Base-by-base conservation (phyloP, 2,329 filamentous ascomycete genomes). In the Calonectria crousiana region DNA sequence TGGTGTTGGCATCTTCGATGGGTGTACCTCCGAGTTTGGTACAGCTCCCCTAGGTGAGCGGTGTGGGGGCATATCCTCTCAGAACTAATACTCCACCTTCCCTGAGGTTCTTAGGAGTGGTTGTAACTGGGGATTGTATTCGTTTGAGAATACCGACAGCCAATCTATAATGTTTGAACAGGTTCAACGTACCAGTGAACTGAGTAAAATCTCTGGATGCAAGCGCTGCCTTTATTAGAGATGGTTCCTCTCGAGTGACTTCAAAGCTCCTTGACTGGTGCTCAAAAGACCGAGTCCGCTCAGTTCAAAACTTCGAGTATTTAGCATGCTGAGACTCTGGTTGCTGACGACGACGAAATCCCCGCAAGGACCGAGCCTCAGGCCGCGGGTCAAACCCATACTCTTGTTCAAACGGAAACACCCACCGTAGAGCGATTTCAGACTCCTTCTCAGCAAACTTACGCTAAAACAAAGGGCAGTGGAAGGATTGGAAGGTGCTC, bases 121-220 rank as follows among this genome's bases (percentile, higher is more conserved):
- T 11, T 93, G 91, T 84, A 85, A 88, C 81, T 93, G 91, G 89
- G 89, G 91, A 74, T 93, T 92, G 80, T 89, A 92, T 84, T 93
- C 90, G 90, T 92, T 92, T 83, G 79, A 86, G 76, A 88, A 88
- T 75, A 87, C 90, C 64, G 89, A 92, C 81, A 92, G 92, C 83
- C 90, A 90, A 9, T 79, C 78, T 34, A 88, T 92, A 69, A 85
- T 83, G 69, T 92, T 90, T 83, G 84, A 86, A 82, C 86, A 90
- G 82, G 90, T 93, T 16, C 85, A 87, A 75, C 92, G 90, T 82
- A 90, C 90, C 18, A 82, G 85, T 44, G 87, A 84, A 53, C 78
- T 92, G 71, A 88, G 84, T 47, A 81, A 83, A 68, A 83, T 86
- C 71, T 84, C 82, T 26, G 84, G 84, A 51, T 87, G 85, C 73